phyloP scores from a whole-genome alignment of 148 eudicot genomes.

The Vaccinium myrtillus region DNA sequence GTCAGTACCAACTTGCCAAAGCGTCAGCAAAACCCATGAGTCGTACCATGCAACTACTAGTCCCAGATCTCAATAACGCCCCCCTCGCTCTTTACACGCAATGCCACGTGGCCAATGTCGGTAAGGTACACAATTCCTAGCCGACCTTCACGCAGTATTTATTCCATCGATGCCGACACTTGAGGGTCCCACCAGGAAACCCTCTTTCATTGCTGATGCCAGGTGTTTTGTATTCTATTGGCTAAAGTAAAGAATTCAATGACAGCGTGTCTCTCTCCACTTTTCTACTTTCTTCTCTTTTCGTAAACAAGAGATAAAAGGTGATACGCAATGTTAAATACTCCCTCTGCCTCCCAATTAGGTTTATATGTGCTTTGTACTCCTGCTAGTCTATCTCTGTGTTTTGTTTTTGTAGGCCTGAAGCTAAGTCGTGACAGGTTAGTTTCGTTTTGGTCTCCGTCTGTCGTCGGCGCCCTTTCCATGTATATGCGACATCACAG shows the following conservation, averaged over 20 bases:
- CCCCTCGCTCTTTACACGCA: background rate
- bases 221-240: constrained; percentile 24
- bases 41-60: background rate
- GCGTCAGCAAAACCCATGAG: background rate
- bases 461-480: too few relatives aligned
- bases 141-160: constrained; percentile 25
- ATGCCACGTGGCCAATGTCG: constrained; percentile 18
- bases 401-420: too few relatives aligned
- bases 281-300: background rate
- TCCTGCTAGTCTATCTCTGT: too few relatives aligned
- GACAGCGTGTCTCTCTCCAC: constrained; percentile 14
- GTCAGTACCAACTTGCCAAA: background rate
- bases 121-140: background rate
- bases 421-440: too few relatives aligned
- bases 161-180: constrained; percentile 28
- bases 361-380: too few relatives aligned
- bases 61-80: background rate
- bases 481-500: too few relatives aligned
- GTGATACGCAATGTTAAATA: too few relatives aligned
- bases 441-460: too few relatives aligned
- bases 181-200: constrained; percentile 24
- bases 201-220: background rate
- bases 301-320: too few relatives aligned
- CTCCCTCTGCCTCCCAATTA: too few relatives aligned
- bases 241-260: background rate